These are phyloP conservation scores for Penicillium samsonianum DNA, from an alignment of 495 filamentous ascomycete genomes.

Conservation along the genomic window DNA sequence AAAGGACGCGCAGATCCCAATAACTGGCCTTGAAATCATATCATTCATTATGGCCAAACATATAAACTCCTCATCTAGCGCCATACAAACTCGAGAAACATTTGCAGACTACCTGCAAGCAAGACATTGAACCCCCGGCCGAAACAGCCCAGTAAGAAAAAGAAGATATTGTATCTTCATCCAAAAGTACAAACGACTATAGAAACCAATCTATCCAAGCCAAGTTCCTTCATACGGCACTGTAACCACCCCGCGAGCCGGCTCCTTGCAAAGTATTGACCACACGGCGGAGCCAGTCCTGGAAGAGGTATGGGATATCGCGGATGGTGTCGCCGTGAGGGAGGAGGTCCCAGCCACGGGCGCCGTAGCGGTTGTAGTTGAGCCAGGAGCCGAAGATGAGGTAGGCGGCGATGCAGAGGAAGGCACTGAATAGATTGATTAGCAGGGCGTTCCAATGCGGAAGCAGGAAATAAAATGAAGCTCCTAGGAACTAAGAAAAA, in stretches of 20 bases:
- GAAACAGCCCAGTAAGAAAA: neutral
- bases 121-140: neutral
- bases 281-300: conserved; percentile 79
- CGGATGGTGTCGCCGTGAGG: conserved; percentile 91
- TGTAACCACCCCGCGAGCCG: conserved; percentile 84
- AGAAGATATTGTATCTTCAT: neutral
- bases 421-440: conserved; percentile 53
- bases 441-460: neutral
- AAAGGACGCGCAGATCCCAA: neutral
- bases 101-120: conserved; percentile 1
- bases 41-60: conserved; percentile 11
- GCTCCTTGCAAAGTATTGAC: conserved; percentile 81
- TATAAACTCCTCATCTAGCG: conserved; percentile 12
- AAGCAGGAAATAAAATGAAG: neutral
- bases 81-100: neutral
- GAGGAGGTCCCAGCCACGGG: conserved; percentile 91
- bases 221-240: conserved; percentile 66
- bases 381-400: conserved; percentile 98
- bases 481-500: conserved; percentile 17
- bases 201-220: conserved; percentile 2
- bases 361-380: conserved; percentile 96
- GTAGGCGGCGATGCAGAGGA: conserved; percentile 83
- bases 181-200: conserved; percentile 11
- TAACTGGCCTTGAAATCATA: neutral
- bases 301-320: conserved; percentile 87